Evolutionary conservation across 305 asterid species (phyloP), one percentile per base, ranked within the genome.

Genomic region (Stenogyne calaminthoides): DNA sequence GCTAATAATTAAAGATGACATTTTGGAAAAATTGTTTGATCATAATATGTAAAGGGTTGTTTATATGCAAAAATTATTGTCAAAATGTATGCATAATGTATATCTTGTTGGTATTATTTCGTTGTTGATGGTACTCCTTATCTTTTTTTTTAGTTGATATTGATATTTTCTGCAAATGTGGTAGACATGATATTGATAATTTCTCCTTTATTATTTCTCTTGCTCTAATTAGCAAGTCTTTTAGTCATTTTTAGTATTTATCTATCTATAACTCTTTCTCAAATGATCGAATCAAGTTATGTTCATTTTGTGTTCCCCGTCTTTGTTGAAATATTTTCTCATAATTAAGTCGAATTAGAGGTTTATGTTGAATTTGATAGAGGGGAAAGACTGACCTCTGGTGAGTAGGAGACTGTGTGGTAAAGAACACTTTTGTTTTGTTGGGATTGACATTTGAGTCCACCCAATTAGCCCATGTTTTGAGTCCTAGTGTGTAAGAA

Each of bases 391-490:
- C 77, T 55, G 67, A 94, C 99, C 97, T 90, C 56, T 87, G 96
- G 67, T 95, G 98, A 0, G 93, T 86, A 11, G 99, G 99, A 15
- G 99, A 95, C 97, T 90, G 86, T 54, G 97, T 88, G 68, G 97
- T 89, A 77, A 95, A 95, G 72, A 95, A 95, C 67, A 95, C 95
- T 69, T 84, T 81, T 15, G 98, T 92, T 61, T 49, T 81, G 60
- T 88, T 95, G 51, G 99, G 89, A 82, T 89, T 64, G 32, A 92
- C 72, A 44, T 91, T 85, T 14, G 96, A 84, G 72, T 92, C 99
- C 19, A 92, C 87, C 99, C 99, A 95, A 69, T 95, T 92, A 5
- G 99, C 99, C 98, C 99, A 95, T 75, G 99, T 92, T 69, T 88
- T 90, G 68, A 95, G 77, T 59, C 81, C 99, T 67, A 92, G 32